Base-by-base conservation (phyloP, 2,329 filamentous ascomycete species). In the Zelopaecilomyces penicillatus region DNA sequence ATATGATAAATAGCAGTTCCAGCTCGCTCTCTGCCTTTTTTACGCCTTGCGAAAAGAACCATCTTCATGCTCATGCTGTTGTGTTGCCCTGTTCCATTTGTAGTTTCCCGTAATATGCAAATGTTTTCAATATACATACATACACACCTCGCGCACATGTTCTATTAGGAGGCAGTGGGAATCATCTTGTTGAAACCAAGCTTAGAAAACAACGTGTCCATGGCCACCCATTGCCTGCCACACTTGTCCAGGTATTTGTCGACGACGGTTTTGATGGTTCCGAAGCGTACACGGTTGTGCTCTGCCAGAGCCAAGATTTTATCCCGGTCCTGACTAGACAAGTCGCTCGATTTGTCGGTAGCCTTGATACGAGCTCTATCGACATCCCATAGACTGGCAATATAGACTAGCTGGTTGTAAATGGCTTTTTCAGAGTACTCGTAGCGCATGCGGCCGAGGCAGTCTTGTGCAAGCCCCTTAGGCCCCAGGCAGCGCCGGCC, bases 351-450 rank as follows among this genome's bases (percentile, higher is more conserved):
- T 27, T 69, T 69, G n/a, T 65, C 70, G 38, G 62, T 65, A 19
- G 70, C 75, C 50, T 68, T 72, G 38, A 56, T 58, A 52, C 79
- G 78, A 10, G 85, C 85, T 66, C 87, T 88, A 50, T 97, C 90
- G 3, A 94, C 85, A 64, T 98, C 90, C 73, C 89, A 98, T 44
- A 97, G 67, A 40, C 76, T 76, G 30, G 85, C 78, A 61, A 90
- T 85, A 68, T 95, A 98, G 44, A 97, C 69, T 35, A 98, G 73
- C 67, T 98, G 93, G 64, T 95, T 97, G 69, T 96, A 97, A 47
- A 97, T 76, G 57, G 85, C 83, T 67, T 93, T 91, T 68, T 97
- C 93, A 1, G 78, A 75, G 58, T 87, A 84, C 67, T 94, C 89
- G 62, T 90, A 96, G 26, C 78, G 71, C 90, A 98, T 97, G 41